Conservation (phyloP, 352 stramenopile species). For the Albugo candida region DNA sequence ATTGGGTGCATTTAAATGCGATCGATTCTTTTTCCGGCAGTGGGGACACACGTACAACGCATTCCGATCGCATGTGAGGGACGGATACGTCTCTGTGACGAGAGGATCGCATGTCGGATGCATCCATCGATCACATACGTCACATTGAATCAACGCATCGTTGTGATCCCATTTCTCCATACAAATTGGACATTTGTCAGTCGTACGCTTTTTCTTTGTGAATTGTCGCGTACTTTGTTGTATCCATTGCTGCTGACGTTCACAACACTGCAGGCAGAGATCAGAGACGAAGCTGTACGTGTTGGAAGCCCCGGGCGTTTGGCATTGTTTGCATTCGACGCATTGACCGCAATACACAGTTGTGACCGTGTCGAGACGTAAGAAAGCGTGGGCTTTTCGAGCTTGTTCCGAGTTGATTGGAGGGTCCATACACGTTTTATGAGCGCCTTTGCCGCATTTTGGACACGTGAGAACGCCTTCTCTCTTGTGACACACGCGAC, state of each 20-base stretch:
- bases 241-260: slow-evolving; percentile 19
- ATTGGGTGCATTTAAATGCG: slow-evolving; percentile 15
- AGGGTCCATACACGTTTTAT: background rate
- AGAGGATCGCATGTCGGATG: slow-evolving; percentile 61
- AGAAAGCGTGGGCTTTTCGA: no score
- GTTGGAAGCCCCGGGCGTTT: background rate
- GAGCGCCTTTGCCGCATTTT: no score
- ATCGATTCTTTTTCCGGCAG: slow-evolving; percentile 40
- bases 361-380: no score
- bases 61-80: slow-evolving; percentile 36
- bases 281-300: background rate
- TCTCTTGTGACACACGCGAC: slow-evolving; percentile 18
- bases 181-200: slow-evolving; percentile 66
- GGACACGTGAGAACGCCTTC: no score
- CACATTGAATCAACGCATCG: slow-evolving; percentile 73
- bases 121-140: slow-evolving; percentile 68
- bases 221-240: slow-evolving; percentile 34
- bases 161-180: slow-evolving; percentile 47
- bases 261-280: background rate
- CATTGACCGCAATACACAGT: no score
- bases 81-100: slow-evolving; percentile 39
- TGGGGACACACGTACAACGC: slow-evolving; percentile 51
- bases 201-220: slow-evolving; percentile 25
- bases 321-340: no score
- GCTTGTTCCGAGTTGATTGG: slow-evolving; percentile 16